Evolutionary conservation across 2,329 filamentous ascomycete species (phyloP), one percentile per base, ranked within the genome.

Genomic region (Cladosporium sp.): DNA sequence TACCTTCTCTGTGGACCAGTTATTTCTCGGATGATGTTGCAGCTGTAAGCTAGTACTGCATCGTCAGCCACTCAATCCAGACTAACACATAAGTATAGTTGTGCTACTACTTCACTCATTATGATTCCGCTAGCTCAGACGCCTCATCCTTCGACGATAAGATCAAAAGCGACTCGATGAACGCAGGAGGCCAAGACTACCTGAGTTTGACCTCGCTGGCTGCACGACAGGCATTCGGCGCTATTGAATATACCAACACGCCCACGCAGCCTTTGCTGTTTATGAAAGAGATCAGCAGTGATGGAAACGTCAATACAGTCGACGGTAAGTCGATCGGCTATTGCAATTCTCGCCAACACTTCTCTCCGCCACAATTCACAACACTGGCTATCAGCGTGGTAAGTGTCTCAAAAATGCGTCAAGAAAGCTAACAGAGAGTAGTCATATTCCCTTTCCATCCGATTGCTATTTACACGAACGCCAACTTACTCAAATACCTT

Each of bases 251-350:
- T 21, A 80, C 80, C 36, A 84, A 82, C 36, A 84, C 80, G 0
- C 66, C 78, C 2, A 76, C 81, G 14, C 80, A 81, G 30, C 78
- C 77, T 21, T 83, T 83, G 60, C 70, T 81, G 14, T 88, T 87
- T 73, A 76, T 87, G 67, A 88, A 88, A 71, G 85, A 88, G 68
- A 87, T 88, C 24, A 85, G 82, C 2, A 73, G 71, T 7, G 74
- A 78, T 52, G 75, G 76, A 10, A 76, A 78, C 59, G 70, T 75
- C 55, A 74, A 76, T 36, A 76, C 74, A 8, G 75, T 75, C 10
- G 75, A 77, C 67, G 73, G 52, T 57, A 36, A 32, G 52, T 6
- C 38, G 6, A 15, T 18, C 15, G 15, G 6, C 7, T 4, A 21
- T 1, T 15, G 21, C 21, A 26, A 5, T n/a, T 18, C 1, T 41